These are phyloP conservation scores for Penicillium occitanis DNA, from an alignment of 2,329 filamentous ascomycete genomes.

Conservation along the genomic window DNA sequence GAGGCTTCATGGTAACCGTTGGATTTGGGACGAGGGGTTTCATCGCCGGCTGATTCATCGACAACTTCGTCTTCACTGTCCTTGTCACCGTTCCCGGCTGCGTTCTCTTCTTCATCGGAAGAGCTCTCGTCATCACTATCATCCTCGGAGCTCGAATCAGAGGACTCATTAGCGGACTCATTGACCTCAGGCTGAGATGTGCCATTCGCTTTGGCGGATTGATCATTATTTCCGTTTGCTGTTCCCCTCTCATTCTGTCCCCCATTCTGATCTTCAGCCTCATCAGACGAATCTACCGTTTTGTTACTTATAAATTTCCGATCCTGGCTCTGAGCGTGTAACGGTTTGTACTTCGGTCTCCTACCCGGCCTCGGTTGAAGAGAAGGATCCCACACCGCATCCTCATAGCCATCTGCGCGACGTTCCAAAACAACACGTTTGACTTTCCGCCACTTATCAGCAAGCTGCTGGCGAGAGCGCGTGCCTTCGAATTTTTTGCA, in stretches of 20 bases:
- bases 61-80: not conserved
- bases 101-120: not conserved
- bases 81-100: not conserved
- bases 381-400: conserved; percentile 25
- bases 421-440: conserved; percentile 24
- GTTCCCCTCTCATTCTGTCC: not conserved
- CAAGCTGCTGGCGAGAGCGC: conserved; percentile 42
- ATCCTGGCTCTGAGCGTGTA: not conserved
- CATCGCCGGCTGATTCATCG: not conserved
- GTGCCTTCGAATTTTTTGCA: conserved; percentile 32
- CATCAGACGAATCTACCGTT: conserved; percentile 11
- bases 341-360: not conserved
- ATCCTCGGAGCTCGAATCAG: conserved; percentile 7
- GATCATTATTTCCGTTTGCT: not conserved
- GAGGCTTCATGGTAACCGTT: not conserved
- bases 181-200: not conserved
- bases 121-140: not conserved
- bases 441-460: conserved; percentile 42
- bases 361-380: not conserved
- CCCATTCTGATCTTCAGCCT: not conserved
- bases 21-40: not conserved
- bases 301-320: not conserved
- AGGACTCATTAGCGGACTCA: not conserved
- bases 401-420: conserved; percentile 27
- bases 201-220: not conserved